Percentiles rank a stretch among this genome's conserved stretches.
Evolutionary conservation across 2,329 filamentous ascomycete species (phyloP).

Genomic region (Penicillium capsulatum): DNA sequence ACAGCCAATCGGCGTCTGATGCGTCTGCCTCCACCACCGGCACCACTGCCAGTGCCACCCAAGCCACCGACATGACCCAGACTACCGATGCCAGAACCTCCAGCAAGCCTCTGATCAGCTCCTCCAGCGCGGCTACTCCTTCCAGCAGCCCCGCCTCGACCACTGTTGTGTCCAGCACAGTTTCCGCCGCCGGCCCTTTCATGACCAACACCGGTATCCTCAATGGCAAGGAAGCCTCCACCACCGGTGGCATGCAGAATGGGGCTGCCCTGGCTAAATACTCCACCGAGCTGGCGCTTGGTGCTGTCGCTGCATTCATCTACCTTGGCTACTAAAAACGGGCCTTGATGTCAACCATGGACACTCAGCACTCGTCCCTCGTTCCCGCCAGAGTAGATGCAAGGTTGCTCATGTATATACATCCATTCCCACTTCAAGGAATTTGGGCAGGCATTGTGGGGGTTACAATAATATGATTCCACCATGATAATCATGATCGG

Average conservation of each 20-base stretch:
- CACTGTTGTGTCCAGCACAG: conserved; percentile 12
- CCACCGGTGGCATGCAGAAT: conserved; percentile 12
- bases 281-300: conserved; percentile 30
- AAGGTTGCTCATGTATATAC: conserved; percentile 21
- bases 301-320: conserved; percentile 32
- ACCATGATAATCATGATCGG: neutral
- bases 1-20: conserved; percentile 9
- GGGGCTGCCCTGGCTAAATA: conserved; percentile 27
- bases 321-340: conserved; percentile 26
- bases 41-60: conserved; percentile 4
- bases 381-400: too few relatives aligned
- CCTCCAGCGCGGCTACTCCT: conserved; percentile 8
- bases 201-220: conserved; percentile 9
- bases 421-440: conserved; percentile 20
- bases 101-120: neutral
- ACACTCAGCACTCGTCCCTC: too few relatives aligned
- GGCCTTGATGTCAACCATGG: neutral
- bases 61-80: neutral
- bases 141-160: conserved; percentile 33
- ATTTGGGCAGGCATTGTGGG: conserved; percentile 13
- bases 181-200: conserved; percentile 4
- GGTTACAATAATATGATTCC: conserved; percentile 6
- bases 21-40: conserved; percentile 6
- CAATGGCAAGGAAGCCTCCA: conserved; percentile 12
- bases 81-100: conserved; percentile 10